Evolutionary conservation across 306 rosid genomes (phyloP), one percentile per base, ranked within the genome.

Genomic region (Dryas drummondii): DNA sequence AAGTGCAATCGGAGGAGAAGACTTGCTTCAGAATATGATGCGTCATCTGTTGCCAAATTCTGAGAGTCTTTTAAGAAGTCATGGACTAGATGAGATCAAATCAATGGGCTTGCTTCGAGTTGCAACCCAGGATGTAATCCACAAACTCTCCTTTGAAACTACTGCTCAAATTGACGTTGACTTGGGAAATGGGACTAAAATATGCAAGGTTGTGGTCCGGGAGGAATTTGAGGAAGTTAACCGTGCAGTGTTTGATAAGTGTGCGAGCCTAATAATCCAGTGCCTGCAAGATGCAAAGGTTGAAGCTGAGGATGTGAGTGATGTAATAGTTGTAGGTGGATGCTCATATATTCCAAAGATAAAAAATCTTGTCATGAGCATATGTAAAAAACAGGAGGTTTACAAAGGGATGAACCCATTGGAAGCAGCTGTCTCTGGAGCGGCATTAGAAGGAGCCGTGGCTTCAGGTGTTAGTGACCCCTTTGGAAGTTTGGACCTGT

Each of bases 1-100:
- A 78, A 79, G 85, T 75, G 78, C 96, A 41, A 63, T 87, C n/a
- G 98, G 97, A 22, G 98, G 98, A 60, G 98, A 94, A 82, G 98
- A 94, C 84, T 68, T 94, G 71, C 97, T 94, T 79, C 98, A 90
- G 84, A 94, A 87, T 56, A 90, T 85, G 87, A 90, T 91, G 91
- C 84, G 26, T 10, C 47, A 88, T 82, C 85, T 94, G 50, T 76
- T 90, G 64, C 96, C 97, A 3, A 81, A 87, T 62, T 79, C 81
- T n/a, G 90, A 86, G 44, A 67, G 48, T 54, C 82, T 89, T 66
- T 83, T 88, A 62, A 73, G 78, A 49, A 82, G 45, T 60, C 89
- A 73, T 5, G 86, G 92, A 8, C 74, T 83, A 17, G 74, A 85
- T 12, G 91, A 90, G 68, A 90, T 91, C 57, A 78, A 83, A 63